Evolutionary conservation across 2,329 filamentous ascomycete genomes (phyloP).

Genomic region (Neopestalotiopsis clavispora): DNA sequence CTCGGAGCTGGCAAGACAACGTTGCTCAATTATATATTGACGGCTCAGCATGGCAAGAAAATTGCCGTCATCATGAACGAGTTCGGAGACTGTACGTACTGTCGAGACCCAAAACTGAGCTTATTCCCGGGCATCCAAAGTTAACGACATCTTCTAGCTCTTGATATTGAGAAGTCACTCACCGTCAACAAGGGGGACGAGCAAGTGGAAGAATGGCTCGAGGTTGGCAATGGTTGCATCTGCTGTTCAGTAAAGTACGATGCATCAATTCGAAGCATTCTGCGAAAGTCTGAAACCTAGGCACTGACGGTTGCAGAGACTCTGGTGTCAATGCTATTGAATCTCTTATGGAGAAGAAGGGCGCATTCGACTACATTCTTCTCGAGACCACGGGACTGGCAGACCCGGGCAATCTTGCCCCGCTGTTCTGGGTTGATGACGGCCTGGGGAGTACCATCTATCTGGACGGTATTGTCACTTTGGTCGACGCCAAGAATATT

Average conservation of each 20-base stretch:
- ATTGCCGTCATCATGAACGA: slow-evolving; percentile 98
- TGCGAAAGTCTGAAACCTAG: not conserved
- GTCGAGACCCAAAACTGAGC: slow-evolving; percentile 18
- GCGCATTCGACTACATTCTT: slow-evolving; percentile 95
- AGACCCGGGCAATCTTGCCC: slow-evolving; percentile 93
- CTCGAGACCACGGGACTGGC: slow-evolving; percentile 95
- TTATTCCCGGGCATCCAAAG: not conserved
- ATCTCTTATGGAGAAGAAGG: slow-evolving; percentile 90
- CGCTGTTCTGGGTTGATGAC: slow-evolving; percentile 97
- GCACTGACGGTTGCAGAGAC: slow-evolving; percentile 62
- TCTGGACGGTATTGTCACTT: slow-evolving; percentile 92
- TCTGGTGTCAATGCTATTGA: slow-evolving; percentile 94
- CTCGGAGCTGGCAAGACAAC: slow-evolving; percentile 96
- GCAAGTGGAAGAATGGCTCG: slow-evolving; percentile 91
- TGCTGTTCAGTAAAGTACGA: slow-evolving; percentile 92
- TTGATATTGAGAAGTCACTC: slow-evolving; percentile 94
- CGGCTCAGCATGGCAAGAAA: slow-evolving; percentile 93
- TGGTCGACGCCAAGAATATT: slow-evolving; percentile 95
- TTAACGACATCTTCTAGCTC: slow-evolving; percentile 54
- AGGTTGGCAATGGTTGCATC: slow-evolving; percentile 94
- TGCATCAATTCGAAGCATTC: not conserved
- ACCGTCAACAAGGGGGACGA: slow-evolving; percentile 86
- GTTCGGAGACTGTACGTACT: slow-evolving; percentile 75
- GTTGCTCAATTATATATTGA: slow-evolving; percentile 92
- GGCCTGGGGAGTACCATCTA: slow-evolving; percentile 95